Percentiles rank a stretch among this genome's conserved stretches.
Evolutionary conservation across 352 stramenopile species (phyloP).

Genomic region (Phytophthora multivora): DNA sequence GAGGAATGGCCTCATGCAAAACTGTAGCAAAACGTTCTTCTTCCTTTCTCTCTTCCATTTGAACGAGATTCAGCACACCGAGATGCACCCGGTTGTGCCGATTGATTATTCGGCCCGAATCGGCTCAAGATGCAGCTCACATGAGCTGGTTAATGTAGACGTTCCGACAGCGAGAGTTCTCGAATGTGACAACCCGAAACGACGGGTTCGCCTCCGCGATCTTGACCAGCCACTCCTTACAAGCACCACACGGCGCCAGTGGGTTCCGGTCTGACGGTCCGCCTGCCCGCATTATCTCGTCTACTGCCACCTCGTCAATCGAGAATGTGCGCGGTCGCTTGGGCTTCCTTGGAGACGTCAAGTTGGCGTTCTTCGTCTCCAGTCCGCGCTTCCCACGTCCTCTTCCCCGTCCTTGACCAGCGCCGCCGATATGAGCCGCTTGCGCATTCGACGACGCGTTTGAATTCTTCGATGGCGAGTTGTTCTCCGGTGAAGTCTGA

Average conservation of each 20-base stretch:
- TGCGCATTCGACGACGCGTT: not conserved
- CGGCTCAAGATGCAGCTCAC: constrained; percentile 19
- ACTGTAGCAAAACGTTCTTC: too few species aligned
- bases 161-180: constrained; percentile 92
- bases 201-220: constrained; percentile 98
- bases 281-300: constrained; percentile 40
- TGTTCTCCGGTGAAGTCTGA: constrained; percentile 9
- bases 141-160: constrained; percentile 92
- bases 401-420: constrained; percentile 3
- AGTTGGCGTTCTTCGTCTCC: constrained; percentile 36
- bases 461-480: not conserved
- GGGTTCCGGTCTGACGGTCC: constrained; percentile 92
- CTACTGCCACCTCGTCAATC: constrained; percentile 69
- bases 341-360: constrained; percentile 58
- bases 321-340: constrained; percentile 87
- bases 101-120: too few species aligned
- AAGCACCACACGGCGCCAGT: constrained; percentile 96
- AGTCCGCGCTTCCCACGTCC: constrained; percentile 29
- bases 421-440: not conserved
- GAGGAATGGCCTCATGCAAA: too few species aligned
- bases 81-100: too few species aligned
- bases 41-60: too few species aligned
- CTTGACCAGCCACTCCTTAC: constrained; percentile 99
- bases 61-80: too few species aligned
- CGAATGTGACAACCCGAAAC: constrained; percentile 97